These are phyloP conservation scores for Hypoxylon sp. DNA, from an alignment of 2,329 filamentous ascomycete genomes.

Conservation along the genomic window DNA sequence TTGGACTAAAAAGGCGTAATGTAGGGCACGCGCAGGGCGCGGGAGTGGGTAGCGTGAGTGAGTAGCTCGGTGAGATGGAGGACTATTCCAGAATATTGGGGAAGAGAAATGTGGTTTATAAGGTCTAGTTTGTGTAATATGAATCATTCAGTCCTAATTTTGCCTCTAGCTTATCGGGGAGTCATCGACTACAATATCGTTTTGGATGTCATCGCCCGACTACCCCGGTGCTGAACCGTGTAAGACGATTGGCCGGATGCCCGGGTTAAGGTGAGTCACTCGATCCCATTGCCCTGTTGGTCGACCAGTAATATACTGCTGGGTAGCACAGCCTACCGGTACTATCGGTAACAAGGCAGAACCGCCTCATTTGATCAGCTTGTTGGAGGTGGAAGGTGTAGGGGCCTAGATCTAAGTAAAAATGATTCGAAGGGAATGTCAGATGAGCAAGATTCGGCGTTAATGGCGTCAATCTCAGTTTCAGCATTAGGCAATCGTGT, in stretches of 20 bases:
- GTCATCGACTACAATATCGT: conserved; percentile 32
- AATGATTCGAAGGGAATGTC: conserved; percentile 18
- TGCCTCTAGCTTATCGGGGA: conserved; percentile 12
- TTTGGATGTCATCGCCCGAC: conserved; percentile 26
- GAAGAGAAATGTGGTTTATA: conserved; percentile 38
- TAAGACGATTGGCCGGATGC: conserved; percentile 44
- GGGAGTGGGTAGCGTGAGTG: conserved; percentile 19
- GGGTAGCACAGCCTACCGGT: conserved; percentile 33
- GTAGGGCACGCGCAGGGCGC: conserved; percentile 40
- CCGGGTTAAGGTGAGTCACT: conserved; percentile 38
- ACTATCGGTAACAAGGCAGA: conserved; percentile 10
- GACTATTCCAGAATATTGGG: conserved; percentile 26
- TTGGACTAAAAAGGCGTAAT: conserved; percentile 28
- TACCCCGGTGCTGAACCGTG: conserved; percentile 29
- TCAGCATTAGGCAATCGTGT: conserved; percentile 12
- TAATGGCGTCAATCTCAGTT: conserved; percentile 11
- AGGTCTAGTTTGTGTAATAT: conserved; percentile 16
- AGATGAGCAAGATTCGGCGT: conserved; percentile 28
- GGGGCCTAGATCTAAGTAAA: conserved; percentile 25
- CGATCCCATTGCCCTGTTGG: conserved; percentile 27
- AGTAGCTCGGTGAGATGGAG: conserved; percentile 30
- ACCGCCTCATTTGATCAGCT: conserved; percentile 13
- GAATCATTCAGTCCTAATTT: conserved; percentile 32
- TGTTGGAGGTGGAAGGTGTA: background rate
- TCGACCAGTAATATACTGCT: conserved; percentile 32